These are phyloP conservation scores for Candida sanyaensis DNA, from an alignment of 1,139 yeast genomes.

Conservation along the genomic window DNA sequence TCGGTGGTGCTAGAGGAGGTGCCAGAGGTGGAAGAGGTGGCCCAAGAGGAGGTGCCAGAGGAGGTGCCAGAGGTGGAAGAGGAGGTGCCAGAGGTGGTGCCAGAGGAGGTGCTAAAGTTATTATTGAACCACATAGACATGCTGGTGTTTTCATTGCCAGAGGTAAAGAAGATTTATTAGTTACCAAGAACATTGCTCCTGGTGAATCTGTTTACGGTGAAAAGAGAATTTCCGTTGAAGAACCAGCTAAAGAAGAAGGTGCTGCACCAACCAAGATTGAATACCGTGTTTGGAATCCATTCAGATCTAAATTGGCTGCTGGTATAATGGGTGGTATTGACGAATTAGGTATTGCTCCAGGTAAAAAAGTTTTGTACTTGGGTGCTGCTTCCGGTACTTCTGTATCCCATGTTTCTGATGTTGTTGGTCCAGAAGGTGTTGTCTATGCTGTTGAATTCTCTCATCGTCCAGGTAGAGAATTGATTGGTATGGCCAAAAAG, in stretches of 20 bases:
- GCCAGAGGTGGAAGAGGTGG: conserved; percentile 49
- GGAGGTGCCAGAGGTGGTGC: conserved; percentile 84
- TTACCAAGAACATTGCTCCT: conserved; percentile 95
- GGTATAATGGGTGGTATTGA: conserved; percentile 99
- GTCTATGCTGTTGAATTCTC: conserved; percentile 99
- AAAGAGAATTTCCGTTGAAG: conserved; percentile 92
- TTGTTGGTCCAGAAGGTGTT: conserved; percentile 98
- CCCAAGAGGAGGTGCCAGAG: conserved; percentile 44
- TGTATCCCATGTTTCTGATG: conserved; percentile 96
- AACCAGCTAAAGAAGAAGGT: conserved; percentile 83
- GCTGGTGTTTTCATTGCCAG: conserved; percentile 98
- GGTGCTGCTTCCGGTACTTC: conserved; percentile 99
- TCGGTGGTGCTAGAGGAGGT: conserved; percentile 35
- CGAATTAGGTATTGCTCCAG: conserved; percentile 96
- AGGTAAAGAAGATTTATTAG: conserved; percentile 98
- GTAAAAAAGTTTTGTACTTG: conserved; percentile 93
- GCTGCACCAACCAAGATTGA: conserved; percentile 92
- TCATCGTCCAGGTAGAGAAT: conserved; percentile 99
- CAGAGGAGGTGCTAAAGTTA: conserved; percentile 88
- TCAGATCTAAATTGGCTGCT: conserved; percentile 99
- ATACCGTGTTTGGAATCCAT: conserved; percentile 99
- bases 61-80: conserved; percentile 63
- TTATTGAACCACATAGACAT: conserved; percentile 98
- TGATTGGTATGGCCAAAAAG: conserved; percentile 99
- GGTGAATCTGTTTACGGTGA: conserved; percentile 99